Conservation (phyloP, 129 eudicot species). For the Kitagawia praeruptora region DNA sequence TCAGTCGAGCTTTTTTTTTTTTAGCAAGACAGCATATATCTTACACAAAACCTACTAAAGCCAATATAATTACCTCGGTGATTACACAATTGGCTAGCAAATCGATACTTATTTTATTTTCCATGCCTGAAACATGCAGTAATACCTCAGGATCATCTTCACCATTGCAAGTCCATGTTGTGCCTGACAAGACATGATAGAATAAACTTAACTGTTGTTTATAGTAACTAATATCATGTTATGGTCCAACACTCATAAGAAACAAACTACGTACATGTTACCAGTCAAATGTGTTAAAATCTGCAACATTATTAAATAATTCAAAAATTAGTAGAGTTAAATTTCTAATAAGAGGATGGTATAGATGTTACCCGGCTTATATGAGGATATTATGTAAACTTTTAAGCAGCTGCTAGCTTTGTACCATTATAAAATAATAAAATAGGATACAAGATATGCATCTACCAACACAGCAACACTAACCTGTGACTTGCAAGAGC, state of each 20-base stretch:
- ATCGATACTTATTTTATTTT: background rate
- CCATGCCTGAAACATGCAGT: background rate
- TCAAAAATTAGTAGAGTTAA: background rate
- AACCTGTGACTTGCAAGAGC: constrained; percentile 73
- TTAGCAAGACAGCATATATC: background rate
- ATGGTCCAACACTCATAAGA: background rate
- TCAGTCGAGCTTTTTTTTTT: no score
- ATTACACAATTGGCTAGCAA: background rate
- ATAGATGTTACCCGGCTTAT: background rate
- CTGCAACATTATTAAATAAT: background rate
- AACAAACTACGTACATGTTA: background rate
- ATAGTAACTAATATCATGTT: background rate
- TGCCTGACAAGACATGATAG: background rate
- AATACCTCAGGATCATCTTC: background rate
- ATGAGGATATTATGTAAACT: no score
- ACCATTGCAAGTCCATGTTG: background rate
- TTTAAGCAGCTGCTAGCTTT: background rate
- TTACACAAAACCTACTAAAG: background rate
- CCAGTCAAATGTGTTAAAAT: no score
- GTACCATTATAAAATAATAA: background rate
- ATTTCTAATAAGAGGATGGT: background rate
- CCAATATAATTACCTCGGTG: background rate
- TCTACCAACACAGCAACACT: constrained; percentile 4
- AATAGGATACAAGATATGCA: background rate
- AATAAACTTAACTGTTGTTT: background rate